A percentile compares a stretch with the other conserved stretches of the same genome.
phyloP scores from a whole-genome alignment of 441 rosid species.

The Jatropha multifida region DNA sequence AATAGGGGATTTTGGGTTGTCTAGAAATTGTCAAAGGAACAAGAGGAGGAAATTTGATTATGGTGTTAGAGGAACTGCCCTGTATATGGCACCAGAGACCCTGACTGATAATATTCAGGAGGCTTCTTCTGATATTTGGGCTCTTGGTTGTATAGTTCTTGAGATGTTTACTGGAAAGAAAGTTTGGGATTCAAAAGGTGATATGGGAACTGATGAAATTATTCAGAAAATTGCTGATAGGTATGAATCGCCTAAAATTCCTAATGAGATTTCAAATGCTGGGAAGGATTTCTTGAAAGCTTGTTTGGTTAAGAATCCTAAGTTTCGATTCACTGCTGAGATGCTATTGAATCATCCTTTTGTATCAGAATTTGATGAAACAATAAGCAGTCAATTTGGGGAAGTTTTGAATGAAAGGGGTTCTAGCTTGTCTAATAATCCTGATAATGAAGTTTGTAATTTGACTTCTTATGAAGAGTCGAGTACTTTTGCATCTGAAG shows the following conservation, averaged over 20 bases:
- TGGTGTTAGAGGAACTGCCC: slow-evolving; percentile 27
- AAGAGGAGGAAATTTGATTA: slow-evolving; percentile 19
- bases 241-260: slow-evolving; percentile 28
- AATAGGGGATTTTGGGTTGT: slow-evolving; percentile 34
- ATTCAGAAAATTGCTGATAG: slow-evolving; percentile 18
- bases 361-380: slow-evolving; percentile 1
- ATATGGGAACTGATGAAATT: slow-evolving; percentile 4
- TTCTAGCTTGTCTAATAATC: not conserved
- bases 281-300: slow-evolving; percentile 32
- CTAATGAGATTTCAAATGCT: slow-evolving; percentile 26
- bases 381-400: not conserved
- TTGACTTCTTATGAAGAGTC: not conserved
- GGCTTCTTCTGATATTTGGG: slow-evolving; percentile 35
- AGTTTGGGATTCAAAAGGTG: slow-evolving; percentile 16
- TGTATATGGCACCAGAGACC: slow-evolving; percentile 30
- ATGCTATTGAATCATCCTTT: slow-evolving; percentile 34
- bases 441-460: slow-evolving; percentile 5
- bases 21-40: slow-evolving; percentile 21
- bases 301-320: slow-evolving; percentile 30
- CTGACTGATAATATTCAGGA: slow-evolving; percentile 24
- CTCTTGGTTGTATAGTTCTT: slow-evolving; percentile 33
- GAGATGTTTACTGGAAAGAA: slow-evolving; percentile 34
- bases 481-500: not conserved
- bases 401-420: not conserved
- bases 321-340: slow-evolving; percentile 28